Base-by-base conservation (phyloP, 345 rosid species). In the Durio zibethinus region DNA sequence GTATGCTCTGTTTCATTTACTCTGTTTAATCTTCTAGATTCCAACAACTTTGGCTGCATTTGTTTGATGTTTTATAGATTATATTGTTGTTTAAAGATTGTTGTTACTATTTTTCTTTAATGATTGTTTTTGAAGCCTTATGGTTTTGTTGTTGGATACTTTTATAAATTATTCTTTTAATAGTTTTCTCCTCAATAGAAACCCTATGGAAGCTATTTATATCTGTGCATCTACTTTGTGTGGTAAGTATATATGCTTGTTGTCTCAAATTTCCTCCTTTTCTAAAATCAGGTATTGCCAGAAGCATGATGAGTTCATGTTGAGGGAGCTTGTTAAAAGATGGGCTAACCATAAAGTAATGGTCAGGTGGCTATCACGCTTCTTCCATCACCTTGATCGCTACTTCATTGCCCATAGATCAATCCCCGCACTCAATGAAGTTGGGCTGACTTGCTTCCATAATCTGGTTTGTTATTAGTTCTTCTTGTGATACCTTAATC, bases 321-420 rank as follows among this genome's bases (percentile, higher is more conserved):
- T 92, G 79, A 86, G 93, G 74, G 98, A 94, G 84, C 85, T 94
- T 73, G 92, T 86, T 73, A 89, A 76, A 72, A 90, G 98, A 80
- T 94, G 97, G 98, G 72, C 83, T 35, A 94, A 92, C 85, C 96
- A 94, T 84, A 94, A 92, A 86, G 80, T 90, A 23, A 91, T 94
- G 98, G 96, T 91, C 40, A 76, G 94, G 82, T 92, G 96, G 98
- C 82, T 94, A 64, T 92, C 96, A 38, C 92, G 96, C 18, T 91
- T 94, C 87, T 94, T 94, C 82, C 73, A 87, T 80, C 92, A 92
- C 76, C 91, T 94, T 45, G 98, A 94, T 80, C 96, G 98, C 35
- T 89, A 92, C 85, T 94, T 90, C 76, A 88, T 92, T 73, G 84
- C 96, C 65, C 88, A 90, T 77, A 89, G 92, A 77, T 86, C 93